phyloP scores from a whole-genome alignment of 78 protist genomes.

The Planoprotostelium fungivorum region DNA sequence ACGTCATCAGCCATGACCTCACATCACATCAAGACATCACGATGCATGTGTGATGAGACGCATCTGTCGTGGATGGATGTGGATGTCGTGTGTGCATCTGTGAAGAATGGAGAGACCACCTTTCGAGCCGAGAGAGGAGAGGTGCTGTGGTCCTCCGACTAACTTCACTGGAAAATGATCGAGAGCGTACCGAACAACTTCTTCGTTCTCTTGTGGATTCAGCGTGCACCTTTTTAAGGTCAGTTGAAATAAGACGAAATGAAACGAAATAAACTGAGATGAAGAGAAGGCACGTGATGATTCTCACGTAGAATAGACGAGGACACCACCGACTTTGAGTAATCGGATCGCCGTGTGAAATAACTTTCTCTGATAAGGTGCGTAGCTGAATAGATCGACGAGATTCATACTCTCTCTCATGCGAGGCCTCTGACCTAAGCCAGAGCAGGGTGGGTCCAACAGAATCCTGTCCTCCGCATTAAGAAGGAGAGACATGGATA shows the following conservation, averaged over 20 bases:
- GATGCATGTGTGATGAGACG: no score
- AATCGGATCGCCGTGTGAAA: slow-evolving; percentile 90
- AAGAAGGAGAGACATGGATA: neutral
- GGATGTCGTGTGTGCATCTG: neutral
- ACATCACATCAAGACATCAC: no score
- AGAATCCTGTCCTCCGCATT: slow-evolving; percentile 83
- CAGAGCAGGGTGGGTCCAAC: slow-evolving; percentile 99
- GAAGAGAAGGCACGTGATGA: slow-evolving; percentile 73
- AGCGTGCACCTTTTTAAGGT: slow-evolving; percentile 73
- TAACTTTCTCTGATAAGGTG: slow-evolving; percentile 87
- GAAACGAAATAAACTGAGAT: slow-evolving; percentile 6
- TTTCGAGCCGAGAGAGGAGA: neutral
- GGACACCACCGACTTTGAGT: slow-evolving; percentile 52
- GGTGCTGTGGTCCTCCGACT: neutral
- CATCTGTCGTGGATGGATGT: no score
- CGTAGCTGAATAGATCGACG: slow-evolving; percentile 71
- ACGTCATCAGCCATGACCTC: neutral
- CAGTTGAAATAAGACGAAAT: neutral
- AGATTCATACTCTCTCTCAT: slow-evolving; percentile 75
- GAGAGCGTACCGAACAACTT: slow-evolving; percentile 89
- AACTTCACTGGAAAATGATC: slow-evolving; percentile 5
- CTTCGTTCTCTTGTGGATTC: slow-evolving; percentile 95
- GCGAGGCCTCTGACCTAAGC: slow-evolving; percentile 94
- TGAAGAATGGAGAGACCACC: neutral
- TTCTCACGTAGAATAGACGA: slow-evolving; percentile 53